These are phyloP conservation scores for Leishmania tropica DNA, from an alignment of 208 protist genomes.

Conservation along the genomic window DNA sequence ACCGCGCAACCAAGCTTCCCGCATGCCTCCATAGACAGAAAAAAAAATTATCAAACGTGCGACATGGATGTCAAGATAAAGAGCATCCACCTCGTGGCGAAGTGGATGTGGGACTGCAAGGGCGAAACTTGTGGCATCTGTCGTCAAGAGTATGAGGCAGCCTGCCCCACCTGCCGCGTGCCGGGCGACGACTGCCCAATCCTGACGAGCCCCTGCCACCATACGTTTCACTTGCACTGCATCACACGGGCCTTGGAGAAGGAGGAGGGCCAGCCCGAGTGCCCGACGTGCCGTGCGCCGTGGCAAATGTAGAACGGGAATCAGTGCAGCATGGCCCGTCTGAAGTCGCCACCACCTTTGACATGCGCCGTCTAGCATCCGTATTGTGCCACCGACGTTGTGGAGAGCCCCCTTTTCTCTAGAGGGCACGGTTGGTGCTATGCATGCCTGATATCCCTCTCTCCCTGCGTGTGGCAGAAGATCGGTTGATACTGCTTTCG, in stretches of 20 bases:
- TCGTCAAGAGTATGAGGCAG: constrained; percentile 79
- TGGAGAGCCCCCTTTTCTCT: background rate
- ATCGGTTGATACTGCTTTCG: background rate
- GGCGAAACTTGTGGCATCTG: constrained; percentile 93
- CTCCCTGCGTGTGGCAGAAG: background rate
- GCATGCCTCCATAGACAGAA: background rate
- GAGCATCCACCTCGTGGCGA: constrained; percentile 75
- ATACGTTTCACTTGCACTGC: constrained; percentile 99
- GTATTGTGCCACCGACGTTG: background rate
- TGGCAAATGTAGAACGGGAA: constrained; percentile 67
- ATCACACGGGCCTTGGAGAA: constrained; percentile 94
- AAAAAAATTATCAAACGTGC: background rate
- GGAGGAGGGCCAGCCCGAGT: constrained; percentile 59
- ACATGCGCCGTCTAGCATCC: background rate
- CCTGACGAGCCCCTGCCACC: constrained; percentile 97
- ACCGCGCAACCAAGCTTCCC: background rate
- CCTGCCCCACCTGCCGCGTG: constrained; percentile 81
- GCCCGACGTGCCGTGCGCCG: constrained; percentile 81
- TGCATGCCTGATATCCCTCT: background rate
- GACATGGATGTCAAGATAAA: constrained; percentile 85
- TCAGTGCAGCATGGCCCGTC: background rate
- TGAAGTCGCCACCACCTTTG: background rate
- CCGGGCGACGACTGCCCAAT: constrained; percentile 96
- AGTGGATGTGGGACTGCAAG: constrained; percentile 88
- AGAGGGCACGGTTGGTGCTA: background rate